Evolutionary conservation across 371 early-diverging fungal genomes (phyloP), one percentile per base, ranked within the genome.

Genomic region (Mucor saturninus): DNA sequence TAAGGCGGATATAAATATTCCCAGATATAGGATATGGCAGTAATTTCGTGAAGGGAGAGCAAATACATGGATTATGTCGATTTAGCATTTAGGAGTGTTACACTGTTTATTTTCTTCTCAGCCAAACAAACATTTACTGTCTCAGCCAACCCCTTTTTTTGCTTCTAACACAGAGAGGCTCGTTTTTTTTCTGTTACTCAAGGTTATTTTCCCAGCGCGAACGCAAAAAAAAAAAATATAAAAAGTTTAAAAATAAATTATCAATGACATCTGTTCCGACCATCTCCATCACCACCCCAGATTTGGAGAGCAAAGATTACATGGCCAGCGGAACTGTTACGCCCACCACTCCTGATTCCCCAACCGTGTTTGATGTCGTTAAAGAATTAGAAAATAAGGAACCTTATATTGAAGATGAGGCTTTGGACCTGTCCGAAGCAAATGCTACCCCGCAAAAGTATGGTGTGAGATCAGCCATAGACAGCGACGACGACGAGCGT

Each of bases 201-300:
- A 42, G 10, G 6, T 42, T 42, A 42, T 42, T 42, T 39, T 42
- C 43, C n/a, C 43, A 42, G 43, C 43, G n/a, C 43, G 21, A 35
- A 35, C 35, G 35, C 35, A 35, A 35, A 35, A 35, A 50, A 35
- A 35, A 50, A 50, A 50, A 50, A 50, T 49, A 50, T 53, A 53
- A 30, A 55, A 30, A 42, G 14, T 6, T 26, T 13, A 39, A 21
- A 54, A 38, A 37, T 15, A 8, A 54, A 9, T 14, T 28, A 35
- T 35, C 4, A 38, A 61, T 61, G 57, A 56, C 56, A 31, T 21
- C 68, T 45, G 76, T 81, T 46, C 81, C 81, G 32, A 81, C 78
- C 35, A 77, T 81, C 51, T 77, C 81, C 42, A 75, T 81, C 13
- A 81, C 78, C 9, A 69, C 70, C 55, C 81, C 81, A 54, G 76